Percentiles rank a stretch among this genome's conserved stretches.
Evolutionary conservation across 2,329 filamentous ascomycete species (phyloP).

Genomic region (Sporothrix variecibatus): DNA sequence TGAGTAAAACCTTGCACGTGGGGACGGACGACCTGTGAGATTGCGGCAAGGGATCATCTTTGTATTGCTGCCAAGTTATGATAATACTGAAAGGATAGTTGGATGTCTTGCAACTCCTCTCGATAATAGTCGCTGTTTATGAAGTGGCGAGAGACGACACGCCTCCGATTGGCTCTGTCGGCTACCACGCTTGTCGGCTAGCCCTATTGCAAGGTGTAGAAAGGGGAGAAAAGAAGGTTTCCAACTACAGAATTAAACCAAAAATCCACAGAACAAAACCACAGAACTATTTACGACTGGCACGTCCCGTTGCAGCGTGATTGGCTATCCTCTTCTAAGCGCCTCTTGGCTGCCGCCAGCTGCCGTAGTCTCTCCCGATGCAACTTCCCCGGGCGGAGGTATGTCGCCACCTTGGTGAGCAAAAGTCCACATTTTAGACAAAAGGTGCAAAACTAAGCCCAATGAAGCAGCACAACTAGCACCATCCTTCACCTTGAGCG

Average conservation of each 20-base stretch:
- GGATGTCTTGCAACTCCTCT: too few relatives aligned
- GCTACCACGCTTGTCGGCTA: background rate
- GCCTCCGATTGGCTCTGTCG: background rate
- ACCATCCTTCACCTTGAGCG: background rate
- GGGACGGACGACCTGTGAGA: background rate
- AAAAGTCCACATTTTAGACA: background rate
- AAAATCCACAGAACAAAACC: conserved; percentile 9
- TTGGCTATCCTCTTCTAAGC: background rate
- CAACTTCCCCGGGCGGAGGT: background rate
- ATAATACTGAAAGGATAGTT: too few relatives aligned
- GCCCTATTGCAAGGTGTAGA: background rate
- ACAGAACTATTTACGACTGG: background rate
- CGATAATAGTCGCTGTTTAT: background rate
- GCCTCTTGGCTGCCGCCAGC: background rate
- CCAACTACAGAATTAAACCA: background rate
- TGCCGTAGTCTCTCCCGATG: background rate
- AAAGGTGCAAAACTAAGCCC: background rate
- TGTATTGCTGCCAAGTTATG: too few relatives aligned
- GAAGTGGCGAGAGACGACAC: background rate
- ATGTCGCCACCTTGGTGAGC: background rate
- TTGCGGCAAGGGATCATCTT: too few relatives aligned
- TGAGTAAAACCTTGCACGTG: background rate
- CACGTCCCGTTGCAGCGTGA: background rate
- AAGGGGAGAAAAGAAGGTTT: background rate
- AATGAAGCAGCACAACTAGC: background rate